Percentiles rank a stretch among this genome's conserved stretches.
phyloP scores from a whole-genome alignment of 257 asterid genomes.

The Leptodermis oblonga region DNA sequence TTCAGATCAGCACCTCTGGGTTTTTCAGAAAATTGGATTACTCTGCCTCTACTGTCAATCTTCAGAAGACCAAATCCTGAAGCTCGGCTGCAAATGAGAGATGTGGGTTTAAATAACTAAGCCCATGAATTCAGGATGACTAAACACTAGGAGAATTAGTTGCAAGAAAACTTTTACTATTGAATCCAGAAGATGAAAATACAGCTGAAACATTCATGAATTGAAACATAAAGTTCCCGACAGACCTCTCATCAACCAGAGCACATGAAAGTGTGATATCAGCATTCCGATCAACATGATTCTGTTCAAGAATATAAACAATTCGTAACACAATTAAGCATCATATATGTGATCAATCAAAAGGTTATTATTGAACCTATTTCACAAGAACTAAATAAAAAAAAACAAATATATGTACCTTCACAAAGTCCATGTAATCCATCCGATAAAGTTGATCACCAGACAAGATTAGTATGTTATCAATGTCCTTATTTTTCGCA shows the following conservation, averaged over 20 bases:
- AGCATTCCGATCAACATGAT: constrained; percentile 85
- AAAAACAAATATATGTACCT: constrained; percentile 41
- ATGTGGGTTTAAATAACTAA: not conserved
- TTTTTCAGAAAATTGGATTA: constrained; percentile 77
- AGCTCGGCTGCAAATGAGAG: constrained; percentile 66
- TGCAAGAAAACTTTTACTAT: not conserved
- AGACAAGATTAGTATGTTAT: constrained; percentile 67
- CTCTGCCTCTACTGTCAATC: constrained; percentile 75
- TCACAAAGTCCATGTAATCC: constrained; percentile 94
- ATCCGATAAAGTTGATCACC: constrained; percentile 96
- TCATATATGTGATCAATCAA: not conserved
- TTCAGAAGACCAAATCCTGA: constrained; percentile 85
- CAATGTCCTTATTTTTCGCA: constrained; percentile 81
- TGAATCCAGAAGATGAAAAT: not conserved
- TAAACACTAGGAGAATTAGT: not conserved
- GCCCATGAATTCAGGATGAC: not conserved
- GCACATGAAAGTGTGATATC: constrained; percentile 91
- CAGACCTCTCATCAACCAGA: constrained; percentile 79
- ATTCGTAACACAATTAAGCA: constrained; percentile 12
- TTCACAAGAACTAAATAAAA: not conserved
- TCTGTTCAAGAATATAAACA: constrained; percentile 45
- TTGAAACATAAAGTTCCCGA: not conserved
- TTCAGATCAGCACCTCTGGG: constrained; percentile 72
- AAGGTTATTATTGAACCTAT: too few species aligned
- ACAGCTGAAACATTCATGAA: not conserved